Evolutionary conservation across 2,329 filamentous ascomycete species (phyloP).

Genomic region (Nigrograna mackinnonii): DNA sequence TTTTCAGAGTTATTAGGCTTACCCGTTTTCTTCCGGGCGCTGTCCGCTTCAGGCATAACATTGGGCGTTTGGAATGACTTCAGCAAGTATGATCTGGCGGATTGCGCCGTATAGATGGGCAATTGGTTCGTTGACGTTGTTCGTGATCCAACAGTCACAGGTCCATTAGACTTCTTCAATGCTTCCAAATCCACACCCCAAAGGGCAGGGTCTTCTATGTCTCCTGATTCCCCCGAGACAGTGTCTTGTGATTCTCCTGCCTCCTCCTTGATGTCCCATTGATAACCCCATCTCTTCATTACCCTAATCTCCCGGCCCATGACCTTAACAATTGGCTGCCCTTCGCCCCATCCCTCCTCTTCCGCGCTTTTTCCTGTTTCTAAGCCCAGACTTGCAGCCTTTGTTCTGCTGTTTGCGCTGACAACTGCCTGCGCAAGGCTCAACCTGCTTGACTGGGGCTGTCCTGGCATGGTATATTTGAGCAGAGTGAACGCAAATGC

Average conservation of each 20-base stretch:
- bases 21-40: slow-evolving; percentile 52
- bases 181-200: slow-evolving; percentile 64
- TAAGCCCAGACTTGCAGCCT: slow-evolving; percentile 75
- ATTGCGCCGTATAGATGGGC: slow-evolving; percentile 75
- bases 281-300: slow-evolving; percentile 77
- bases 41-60: slow-evolving; percentile 21
- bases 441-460: slow-evolving; percentile 80
- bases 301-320: slow-evolving; percentile 76
- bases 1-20: slow-evolving; percentile 61
- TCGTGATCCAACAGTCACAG: slow-evolving; percentile 16
- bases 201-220: slow-evolving; percentile 50
- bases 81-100: slow-evolving; percentile 62
- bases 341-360: slow-evolving; percentile 72
- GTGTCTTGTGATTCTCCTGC: slow-evolving; percentile 18
- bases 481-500: slow-evolving; percentile 77
- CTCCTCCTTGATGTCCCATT: slow-evolving; percentile 47
- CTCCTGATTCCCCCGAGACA: slow-evolving; percentile 11
- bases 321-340: slow-evolving; percentile 73
- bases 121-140: slow-evolving; percentile 51
- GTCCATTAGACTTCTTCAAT: slow-evolving; percentile 50
- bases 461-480: slow-evolving; percentile 81
- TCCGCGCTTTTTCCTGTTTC: slow-evolving; percentile 67
- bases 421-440: slow-evolving; percentile 85
- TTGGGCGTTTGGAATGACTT: slow-evolving; percentile 61
- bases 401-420: slow-evolving; percentile 76